Evolutionary conservation across 208 protist genomes (phyloP).

Genomic region (Crithidia sp.): DNA sequence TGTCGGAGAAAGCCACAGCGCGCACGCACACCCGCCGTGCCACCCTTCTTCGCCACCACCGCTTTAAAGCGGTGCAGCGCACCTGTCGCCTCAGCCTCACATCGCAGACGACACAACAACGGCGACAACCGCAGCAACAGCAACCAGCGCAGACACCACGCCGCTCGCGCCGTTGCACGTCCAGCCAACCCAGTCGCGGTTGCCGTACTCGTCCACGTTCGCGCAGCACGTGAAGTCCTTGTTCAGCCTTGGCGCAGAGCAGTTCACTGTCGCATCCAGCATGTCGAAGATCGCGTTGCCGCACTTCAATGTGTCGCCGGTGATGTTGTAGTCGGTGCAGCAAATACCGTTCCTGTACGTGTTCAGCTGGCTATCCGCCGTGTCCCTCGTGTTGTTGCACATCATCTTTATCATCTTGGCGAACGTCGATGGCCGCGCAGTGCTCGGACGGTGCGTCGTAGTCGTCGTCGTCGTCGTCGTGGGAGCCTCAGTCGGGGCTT

Average conservation of each 20-base stretch:
- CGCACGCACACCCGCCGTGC: too few relatives aligned
- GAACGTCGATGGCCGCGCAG: neutral
- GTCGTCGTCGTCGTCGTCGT: neutral
- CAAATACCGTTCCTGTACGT: neutral
- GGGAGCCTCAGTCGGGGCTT: neutral
- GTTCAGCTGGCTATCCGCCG: neutral
- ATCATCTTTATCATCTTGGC: neutral
- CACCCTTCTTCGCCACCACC: too few relatives aligned
- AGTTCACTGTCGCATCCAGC: constrained; percentile 2
- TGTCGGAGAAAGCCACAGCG: too few relatives aligned
- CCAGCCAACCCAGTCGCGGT: neutral
- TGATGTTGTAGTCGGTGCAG: constrained; percentile 6
- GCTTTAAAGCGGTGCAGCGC: too few relatives aligned
- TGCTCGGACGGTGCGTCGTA: neutral
- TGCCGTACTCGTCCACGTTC: constrained; percentile 5
- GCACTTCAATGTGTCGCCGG: neutral
- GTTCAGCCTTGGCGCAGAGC: neutral
- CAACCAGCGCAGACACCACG: neutral
- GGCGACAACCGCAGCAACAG: neutral
- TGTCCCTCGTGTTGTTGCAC: constrained; percentile 1
- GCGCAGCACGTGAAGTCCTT: neutral
- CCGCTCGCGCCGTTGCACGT: constrained; percentile 1
- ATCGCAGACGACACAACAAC: too few relatives aligned
- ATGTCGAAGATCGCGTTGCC: neutral
- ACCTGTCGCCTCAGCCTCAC: too few relatives aligned